Conservation (phyloP, 2,329 filamentous ascomycete species). For the Magnaporthales sp. region DNA sequence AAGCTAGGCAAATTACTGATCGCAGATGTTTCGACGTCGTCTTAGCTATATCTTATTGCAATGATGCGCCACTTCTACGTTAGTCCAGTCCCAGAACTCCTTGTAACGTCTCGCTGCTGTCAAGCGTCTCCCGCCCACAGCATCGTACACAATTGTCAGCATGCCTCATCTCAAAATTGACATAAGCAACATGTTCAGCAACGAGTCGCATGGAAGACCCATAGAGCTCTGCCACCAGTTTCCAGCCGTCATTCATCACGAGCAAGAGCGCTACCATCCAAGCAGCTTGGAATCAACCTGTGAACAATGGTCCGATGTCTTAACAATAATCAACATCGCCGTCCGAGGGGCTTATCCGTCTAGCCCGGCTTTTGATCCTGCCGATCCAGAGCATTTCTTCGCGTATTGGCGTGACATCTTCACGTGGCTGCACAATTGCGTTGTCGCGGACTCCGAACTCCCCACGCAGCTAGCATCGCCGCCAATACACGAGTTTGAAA, state of each 20-base stretch:
- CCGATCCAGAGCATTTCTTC: not conserved
- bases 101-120: not conserved
- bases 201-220: not conserved
- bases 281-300: not conserved
- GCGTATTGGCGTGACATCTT: slow-evolving; percentile 1
- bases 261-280: not conserved
- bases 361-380: not conserved
- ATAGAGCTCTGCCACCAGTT: not conserved
- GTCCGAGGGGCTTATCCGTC: not conserved
- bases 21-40: not conserved
- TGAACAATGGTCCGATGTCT: slow-evolving; percentile 1
- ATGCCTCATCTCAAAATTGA: no score
- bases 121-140: no score
- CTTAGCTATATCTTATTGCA: not conserved
- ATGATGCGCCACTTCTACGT: not conserved
- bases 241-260: not conserved
- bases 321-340: not conserved
- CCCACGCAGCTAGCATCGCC: not conserved
- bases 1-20: not conserved
- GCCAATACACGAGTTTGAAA: not conserved
- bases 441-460: not conserved
- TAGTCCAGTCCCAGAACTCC: not conserved
- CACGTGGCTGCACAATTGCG: not conserved
- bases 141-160: not conserved
- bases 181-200: no score